A percentile compares a stretch with the other conserved stretches of the same genome.
Conservation (phyloP, 1,139 yeast genomes). For the Lodderomyces oxycetoniae region DNA sequence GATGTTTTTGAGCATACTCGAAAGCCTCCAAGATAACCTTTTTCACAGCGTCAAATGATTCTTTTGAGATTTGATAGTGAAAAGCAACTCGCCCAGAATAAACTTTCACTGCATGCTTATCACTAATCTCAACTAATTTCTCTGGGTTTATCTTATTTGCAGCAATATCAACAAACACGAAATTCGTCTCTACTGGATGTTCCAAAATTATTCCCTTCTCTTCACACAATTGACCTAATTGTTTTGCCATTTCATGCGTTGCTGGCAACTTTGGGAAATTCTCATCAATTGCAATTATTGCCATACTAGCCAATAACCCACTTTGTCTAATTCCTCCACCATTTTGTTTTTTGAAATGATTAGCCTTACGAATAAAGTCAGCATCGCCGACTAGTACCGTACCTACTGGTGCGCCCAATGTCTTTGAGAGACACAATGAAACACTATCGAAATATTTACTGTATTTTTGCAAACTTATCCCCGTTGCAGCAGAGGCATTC, state of each 20-base stretch:
- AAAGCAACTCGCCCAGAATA: constrained; percentile 33
- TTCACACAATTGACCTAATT: constrained; percentile 45
- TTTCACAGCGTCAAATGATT: constrained; percentile 29
- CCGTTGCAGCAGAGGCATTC: constrained; percentile 43
- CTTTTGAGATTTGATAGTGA: constrained; percentile 36
- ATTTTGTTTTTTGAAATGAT: constrained; percentile 43
- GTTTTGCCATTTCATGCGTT: constrained; percentile 52
- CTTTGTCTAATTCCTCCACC: constrained; percentile 49
- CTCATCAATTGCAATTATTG: constrained; percentile 37
- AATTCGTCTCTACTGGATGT: constrained; percentile 40
- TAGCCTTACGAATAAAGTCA: constrained; percentile 36
- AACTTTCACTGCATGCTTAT: constrained; percentile 26
- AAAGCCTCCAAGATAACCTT: constrained; percentile 26
- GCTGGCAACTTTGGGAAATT: constrained; percentile 35
- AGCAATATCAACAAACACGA: constrained; percentile 37
- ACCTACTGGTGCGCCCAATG: constrained; percentile 47
- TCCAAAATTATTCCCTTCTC: constrained; percentile 27
- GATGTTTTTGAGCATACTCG: constrained; percentile 27
- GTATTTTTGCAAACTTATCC: constrained; percentile 35
- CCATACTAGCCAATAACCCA: constrained; percentile 41
- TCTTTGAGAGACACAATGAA: constrained; percentile 42
- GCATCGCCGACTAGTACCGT: constrained; percentile 35
- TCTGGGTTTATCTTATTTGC: constrained; percentile 31
- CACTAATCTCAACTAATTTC: constrained; percentile 22
- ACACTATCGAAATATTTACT: constrained; percentile 41